Evolutionary conservation across 2,329 filamentous ascomycete genomes (phyloP), one percentile per base, ranked within the genome.

Genomic region (Cytospora piceae): DNA sequence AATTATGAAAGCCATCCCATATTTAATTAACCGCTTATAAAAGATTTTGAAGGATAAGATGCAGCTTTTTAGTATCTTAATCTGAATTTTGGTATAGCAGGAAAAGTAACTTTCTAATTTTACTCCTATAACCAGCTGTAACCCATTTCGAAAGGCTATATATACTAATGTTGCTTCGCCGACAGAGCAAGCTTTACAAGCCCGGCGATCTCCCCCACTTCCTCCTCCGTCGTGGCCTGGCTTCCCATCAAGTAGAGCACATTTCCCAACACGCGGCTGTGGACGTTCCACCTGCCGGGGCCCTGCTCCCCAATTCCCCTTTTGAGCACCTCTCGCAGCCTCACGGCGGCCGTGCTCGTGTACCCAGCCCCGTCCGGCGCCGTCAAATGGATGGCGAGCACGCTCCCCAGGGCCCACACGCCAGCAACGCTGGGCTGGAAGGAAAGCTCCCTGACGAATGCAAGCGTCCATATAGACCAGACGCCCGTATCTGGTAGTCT

Each of bases 181-280:
- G n/a, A 46, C 8, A 46, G 42, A 4, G 42, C 20, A 7, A 46
- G 42, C 42, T 46, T 46, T 8, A 46, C 42, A 9, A 46, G 42
- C 42, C 11, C 42, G 6, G 20, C n/a, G 42, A 46, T 46, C 42
- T 46, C 42, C 20, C 11, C 42, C 17, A 46, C 39, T 74, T 82
- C 69, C 85, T 46, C 42, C 42, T 46, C n/a, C 42, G 42, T 46
- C 42, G 20, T 46, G 2, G 42, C 82, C 69, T 85, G 83, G 58
- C 83, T 78, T 0, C 82, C 78, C 85, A 87, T 87, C 37, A 87
- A 67, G 71, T 87, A 87, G 6, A 87, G 72, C 0, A 87, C 84
- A 69, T 87, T 87, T 0, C 85, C 85, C 39, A 87, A 71, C 1
- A 86, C 82, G 5, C 85, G 74, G 2, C 79, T 80, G 64, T 87